A percentile compares a stretch with the other conserved stretches of the same genome.
These are phyloP conservation scores for Euphorbia pulcherrima DNA, from an alignment of 345 rosid genomes.

Conservation along the genomic window DNA sequence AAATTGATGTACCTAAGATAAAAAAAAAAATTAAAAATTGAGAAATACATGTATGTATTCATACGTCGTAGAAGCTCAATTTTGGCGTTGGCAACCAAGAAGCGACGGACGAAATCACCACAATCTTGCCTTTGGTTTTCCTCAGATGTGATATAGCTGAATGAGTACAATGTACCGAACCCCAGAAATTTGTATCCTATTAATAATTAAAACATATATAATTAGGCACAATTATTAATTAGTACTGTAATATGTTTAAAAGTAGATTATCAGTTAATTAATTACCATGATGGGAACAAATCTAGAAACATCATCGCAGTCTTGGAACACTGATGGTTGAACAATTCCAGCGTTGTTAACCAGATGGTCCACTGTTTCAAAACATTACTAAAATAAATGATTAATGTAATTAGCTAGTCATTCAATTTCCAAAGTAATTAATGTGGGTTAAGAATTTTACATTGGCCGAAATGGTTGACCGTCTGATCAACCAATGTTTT, in stretches of 20 bases:
- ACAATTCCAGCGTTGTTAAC: constrained; percentile 61
- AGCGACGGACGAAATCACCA: constrained; percentile 43
- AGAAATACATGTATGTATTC: too few relatives aligned
- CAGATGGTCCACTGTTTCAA: constrained; percentile 26
- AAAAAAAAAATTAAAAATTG: background rate
- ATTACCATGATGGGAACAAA: constrained; percentile 40
- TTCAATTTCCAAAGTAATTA: too few relatives aligned
- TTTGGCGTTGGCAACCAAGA: constrained; percentile 41
- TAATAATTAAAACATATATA: too few relatives aligned
- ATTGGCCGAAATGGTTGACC: constrained; percentile 27
- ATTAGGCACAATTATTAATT: too few relatives aligned
- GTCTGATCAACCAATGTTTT: constrained; percentile 17
- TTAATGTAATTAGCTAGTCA: too few relatives aligned
- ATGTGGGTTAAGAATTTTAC: constrained; percentile 12
- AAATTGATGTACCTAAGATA: too few relatives aligned
- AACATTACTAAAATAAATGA: too few relatives aligned
- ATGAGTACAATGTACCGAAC: constrained; percentile 37
- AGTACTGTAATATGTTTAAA: too few relatives aligned
- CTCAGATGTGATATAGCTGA: constrained; percentile 40
- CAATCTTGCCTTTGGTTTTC: constrained; percentile 43
- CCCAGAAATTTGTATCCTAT: constrained; percentile 63
- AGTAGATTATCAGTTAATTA: too few relatives aligned
- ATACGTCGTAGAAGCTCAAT: constrained; percentile 47
- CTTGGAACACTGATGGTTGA: constrained; percentile 45
- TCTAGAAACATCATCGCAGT: constrained; percentile 35